Evolutionary conservation across 306 rosid species (phyloP).

Genomic region (Quercus cerris): DNA sequence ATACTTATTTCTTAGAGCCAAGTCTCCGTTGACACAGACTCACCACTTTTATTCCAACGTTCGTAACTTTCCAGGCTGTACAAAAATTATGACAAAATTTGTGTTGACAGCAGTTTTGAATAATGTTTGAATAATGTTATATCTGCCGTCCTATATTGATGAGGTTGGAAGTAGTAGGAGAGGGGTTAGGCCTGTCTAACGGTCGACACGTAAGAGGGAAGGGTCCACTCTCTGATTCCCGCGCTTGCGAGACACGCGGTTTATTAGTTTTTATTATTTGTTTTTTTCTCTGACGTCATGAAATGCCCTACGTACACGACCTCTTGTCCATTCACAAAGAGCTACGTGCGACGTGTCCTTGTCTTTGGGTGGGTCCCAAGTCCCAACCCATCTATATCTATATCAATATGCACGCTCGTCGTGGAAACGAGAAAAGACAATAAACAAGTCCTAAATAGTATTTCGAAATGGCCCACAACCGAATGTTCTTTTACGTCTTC

Average conservation of each 20-base stretch:
- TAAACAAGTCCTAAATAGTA: neutral
- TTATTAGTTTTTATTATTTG: neutral
- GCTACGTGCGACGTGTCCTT: slow-evolving; percentile 22
- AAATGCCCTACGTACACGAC: neutral
- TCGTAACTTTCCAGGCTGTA: accelerated
- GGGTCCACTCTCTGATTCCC: slow-evolving; percentile 16
- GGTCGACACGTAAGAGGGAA: slow-evolving; percentile 22
- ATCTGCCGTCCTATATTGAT: neutral
- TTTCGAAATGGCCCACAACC: neutral
- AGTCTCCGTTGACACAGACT: accelerated
- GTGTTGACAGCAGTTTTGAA: no score
- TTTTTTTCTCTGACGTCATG: slow-evolving; percentile 8
- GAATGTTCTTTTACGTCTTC: neutral
- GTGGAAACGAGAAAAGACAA: neutral
- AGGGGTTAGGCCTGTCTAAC: slow-evolving; percentile 39
- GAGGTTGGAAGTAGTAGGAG: slow-evolving; percentile 19
- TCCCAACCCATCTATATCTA: neutral
- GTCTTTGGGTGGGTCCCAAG: neutral
- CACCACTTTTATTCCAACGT: accelerated
- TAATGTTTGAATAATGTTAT: no score
- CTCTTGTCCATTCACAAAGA: neutral
- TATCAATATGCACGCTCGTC: neutral
- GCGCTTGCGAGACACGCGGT: neutral
- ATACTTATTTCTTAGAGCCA: accelerated
- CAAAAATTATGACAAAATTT: no score